Base-by-base conservation (phyloP, 2,329 filamentous ascomycete species). In the Pseudogymnoascus sp. region DNA sequence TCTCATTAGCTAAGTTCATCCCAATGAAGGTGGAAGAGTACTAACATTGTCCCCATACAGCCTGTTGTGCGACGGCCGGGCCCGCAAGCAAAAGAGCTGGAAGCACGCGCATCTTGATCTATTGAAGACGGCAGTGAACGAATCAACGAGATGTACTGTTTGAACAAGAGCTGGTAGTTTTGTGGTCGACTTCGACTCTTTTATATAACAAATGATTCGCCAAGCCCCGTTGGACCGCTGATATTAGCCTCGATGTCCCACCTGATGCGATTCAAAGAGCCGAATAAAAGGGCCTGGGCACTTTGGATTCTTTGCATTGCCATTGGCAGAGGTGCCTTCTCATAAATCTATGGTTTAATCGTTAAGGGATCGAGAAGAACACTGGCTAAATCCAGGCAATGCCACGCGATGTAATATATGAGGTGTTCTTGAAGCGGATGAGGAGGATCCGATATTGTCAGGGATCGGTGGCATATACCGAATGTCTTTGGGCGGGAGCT, bases 11-110 rank as follows among this genome's bases (percentile, higher is more conserved):
- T 56, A 56, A 34, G 50, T 56, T 56, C 50, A 10, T 31, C 50
- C 50, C 50, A 11, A 56, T 34, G 25, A 34, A 56, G 50, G 7
- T 4, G 5, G 25, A 34, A 34, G 28, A 34, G n/a, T 12, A 56
- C 50, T 56, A 18, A 56, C 50, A 56, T 34, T 56, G 50, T 31
- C 50, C 50, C 50, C 50, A 56, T 6, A 56, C n/a, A 56, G 50
- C 7, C n/a, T 56, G 50, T 5, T 56, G 50, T 18, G 50, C 50
- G 16, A 25, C 50, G 25, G 50, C 50, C 25, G 50, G 21, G 50
- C 25, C 50, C n/a, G 50, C 50, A 56, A 56, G 50, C 50, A 56
- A n/a, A 8, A 56, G 50, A 34, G 50, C 28, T 56, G 50, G 25
- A 34, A 18, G n/a, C 28, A 56, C 25, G 50, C 50, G 50, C 50